These are phyloP conservation scores for Cladorrhinum sp. DNA, from an alignment of 2,329 filamentous ascomycete genomes.

Conservation along the genomic window DNA sequence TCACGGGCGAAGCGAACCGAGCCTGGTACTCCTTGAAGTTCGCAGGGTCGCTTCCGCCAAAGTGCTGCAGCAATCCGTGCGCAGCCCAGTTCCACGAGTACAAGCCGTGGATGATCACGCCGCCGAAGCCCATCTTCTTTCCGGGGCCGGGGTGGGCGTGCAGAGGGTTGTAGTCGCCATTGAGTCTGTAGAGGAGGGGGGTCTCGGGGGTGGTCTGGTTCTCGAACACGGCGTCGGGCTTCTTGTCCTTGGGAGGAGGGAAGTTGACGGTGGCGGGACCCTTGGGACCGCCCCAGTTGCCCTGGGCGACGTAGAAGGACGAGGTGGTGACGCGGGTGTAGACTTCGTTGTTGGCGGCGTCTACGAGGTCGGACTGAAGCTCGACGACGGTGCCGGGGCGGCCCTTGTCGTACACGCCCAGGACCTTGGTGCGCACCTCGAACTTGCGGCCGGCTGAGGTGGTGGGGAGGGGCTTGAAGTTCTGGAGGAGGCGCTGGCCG, in stretches of 20 bases:
- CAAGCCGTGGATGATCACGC: conserved; percentile 83
- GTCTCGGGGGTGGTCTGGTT: conserved; percentile 71
- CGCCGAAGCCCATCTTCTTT: conserved; percentile 85
- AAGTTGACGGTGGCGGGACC: conserved; percentile 77
- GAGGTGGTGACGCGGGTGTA: conserved; percentile 68
- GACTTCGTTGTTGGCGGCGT: conserved; percentile 64
- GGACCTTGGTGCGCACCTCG: conserved; percentile 71
- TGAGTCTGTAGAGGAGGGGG: conserved; percentile 75
- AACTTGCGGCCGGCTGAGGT: conserved; percentile 70
- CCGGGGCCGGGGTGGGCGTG: conserved; percentile 85
- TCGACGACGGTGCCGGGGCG: conserved; percentile 79
- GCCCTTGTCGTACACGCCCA: conserved; percentile 89
- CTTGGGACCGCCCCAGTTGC: conserved; percentile 84
- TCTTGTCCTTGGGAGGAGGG: conserved; percentile 66
- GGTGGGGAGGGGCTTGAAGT: conserved; percentile 72
- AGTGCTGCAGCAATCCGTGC: conserved; percentile 67
- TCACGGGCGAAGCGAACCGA: conserved; percentile 80
- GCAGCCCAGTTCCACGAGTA: conserved; percentile 81
- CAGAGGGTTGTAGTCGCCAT: conserved; percentile 92
- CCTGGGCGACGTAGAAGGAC: conserved; percentile 77
- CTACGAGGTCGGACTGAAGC: conserved; percentile 73
- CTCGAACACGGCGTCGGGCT: conserved; percentile 67
- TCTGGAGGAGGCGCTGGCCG: conserved; percentile 75
- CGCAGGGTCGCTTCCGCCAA: conserved; percentile 73
- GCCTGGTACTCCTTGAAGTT: conserved; percentile 89